These are phyloP conservation scores for Penicillium desertorum DNA, from an alignment of 495 filamentous ascomycete genomes.

Conservation along the genomic window DNA sequence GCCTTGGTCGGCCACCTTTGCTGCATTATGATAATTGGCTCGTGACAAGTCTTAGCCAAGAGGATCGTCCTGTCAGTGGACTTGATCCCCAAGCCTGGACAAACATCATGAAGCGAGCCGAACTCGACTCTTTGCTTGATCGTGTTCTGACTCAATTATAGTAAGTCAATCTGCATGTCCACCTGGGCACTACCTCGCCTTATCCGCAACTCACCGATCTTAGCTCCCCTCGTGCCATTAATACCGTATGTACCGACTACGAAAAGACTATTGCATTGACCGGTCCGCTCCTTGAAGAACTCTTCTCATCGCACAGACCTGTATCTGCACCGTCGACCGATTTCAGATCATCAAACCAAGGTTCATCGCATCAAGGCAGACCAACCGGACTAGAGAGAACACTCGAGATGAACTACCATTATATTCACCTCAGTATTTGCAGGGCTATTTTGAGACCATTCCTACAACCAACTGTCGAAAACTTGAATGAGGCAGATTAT, in stretches of 20 bases:
- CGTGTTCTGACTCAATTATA: conserved; percentile 1
- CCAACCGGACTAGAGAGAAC: not conserved
- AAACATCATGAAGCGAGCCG: conserved; percentile 1
- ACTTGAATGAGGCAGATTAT: not conserved
- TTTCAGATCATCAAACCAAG: not conserved
- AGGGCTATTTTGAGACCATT: conserved; percentile 5
- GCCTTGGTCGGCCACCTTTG: conserved; percentile 11
- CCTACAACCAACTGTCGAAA: not conserved
- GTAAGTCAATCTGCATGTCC: not conserved
- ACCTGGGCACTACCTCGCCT: not conserved
- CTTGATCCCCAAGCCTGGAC: conserved; percentile 2
- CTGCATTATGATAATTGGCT: conserved; percentile 12
- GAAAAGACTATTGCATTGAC: not conserved
- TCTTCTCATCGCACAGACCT: conserved; percentile 1
- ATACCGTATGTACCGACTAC: not conserved
- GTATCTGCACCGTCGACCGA: not conserved
- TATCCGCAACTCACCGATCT: not conserved
- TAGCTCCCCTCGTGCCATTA: conserved; percentile 2
- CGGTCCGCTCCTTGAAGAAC: not conserved
- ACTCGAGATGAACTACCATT: conserved; percentile 6
- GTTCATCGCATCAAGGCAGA: not conserved
- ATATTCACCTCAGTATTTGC: conserved; percentile 3
- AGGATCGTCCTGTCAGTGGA: not conserved
- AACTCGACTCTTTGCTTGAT: conserved; percentile 5
- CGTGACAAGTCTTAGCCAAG: conserved; percentile 7